Evolutionary conservation across 208 protist species (phyloP).

Genomic region (Leishmania mexicana): DNA sequence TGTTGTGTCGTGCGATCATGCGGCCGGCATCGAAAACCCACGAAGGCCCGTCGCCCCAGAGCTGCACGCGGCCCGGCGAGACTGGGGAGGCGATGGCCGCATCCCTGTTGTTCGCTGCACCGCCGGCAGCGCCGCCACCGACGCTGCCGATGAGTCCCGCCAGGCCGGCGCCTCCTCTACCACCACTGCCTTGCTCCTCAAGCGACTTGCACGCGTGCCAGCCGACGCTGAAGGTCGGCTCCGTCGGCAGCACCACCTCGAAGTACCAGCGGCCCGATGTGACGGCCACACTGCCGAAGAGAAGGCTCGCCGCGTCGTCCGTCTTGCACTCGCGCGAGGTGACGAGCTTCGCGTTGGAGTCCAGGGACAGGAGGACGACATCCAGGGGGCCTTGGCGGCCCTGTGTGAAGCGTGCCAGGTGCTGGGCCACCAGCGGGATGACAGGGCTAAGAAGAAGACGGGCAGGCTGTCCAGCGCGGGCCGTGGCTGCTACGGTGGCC

Average conservation of each 20-base stretch:
- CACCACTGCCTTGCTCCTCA: constrained; percentile 24
- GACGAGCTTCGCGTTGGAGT: constrained; percentile 35
- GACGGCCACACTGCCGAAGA: constrained; percentile 77
- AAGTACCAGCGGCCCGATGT: constrained; percentile 87
- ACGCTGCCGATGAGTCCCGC: not conserved
- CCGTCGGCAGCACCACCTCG: constrained; percentile 64
- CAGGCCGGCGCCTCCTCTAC: not conserved
- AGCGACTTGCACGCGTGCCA: constrained; percentile 46
- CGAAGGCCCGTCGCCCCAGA: constrained; percentile 77
- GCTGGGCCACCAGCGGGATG: constrained; percentile 11
- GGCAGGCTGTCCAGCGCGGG: not conserved
- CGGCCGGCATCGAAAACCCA: constrained; percentile 85
- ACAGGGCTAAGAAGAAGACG: constrained; percentile 17
- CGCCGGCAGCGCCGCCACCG: not conserved
- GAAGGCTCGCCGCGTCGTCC: constrained; percentile 61
- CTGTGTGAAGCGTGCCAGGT: constrained; percentile 18
- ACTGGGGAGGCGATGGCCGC: constrained; percentile 8
- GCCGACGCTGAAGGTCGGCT: constrained; percentile 51
- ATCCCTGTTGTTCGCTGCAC: not conserved
- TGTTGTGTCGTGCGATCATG: constrained; percentile 75
- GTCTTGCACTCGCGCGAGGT: constrained; percentile 29
- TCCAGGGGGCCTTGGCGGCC: constrained; percentile 69
- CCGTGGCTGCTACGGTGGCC: not conserved
- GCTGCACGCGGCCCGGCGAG: constrained; percentile 9
- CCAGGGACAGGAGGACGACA: constrained; percentile 50